Base-by-base conservation (phyloP, 352 stramenopile genomes). In the Phytophthora brassicae region DNA sequence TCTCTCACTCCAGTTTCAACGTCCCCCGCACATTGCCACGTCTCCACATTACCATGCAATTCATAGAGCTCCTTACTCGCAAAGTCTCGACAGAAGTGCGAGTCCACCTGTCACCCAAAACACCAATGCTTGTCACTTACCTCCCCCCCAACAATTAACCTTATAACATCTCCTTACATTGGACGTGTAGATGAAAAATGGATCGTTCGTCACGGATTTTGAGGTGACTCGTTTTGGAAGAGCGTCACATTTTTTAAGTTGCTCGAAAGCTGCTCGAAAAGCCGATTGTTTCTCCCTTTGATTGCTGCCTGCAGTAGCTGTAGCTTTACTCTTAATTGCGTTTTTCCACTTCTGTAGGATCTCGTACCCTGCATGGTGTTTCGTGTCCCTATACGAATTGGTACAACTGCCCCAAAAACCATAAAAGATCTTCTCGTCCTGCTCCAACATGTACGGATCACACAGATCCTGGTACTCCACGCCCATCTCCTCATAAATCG, bases 101-200 rank as follows among this genome's bases (percentile, higher is more conserved):
- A 87, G 51, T 98, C 92, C 20, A 95, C 86, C 86, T 94, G 14
- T 28, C 38, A 44, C 6, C 2, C 33, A 39, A n/a, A 52, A 41
- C 24, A 19, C 9, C 33, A 43, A 9, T 26, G 33, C 7, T 17
- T 57, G n/a, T 19, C 43, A 42, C 13, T 22, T 16, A 39, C 16
- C 17, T 20, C 28, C 20, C 1, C 14, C 6, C 8, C 16, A 17
- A 14, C 43, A 44, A 23, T 23, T 4, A 14, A 47, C n/a, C 33
- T n/a, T 14, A n/a, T n/a, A n/a, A n/a, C n/a, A n/a, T n/a, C n/a
- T 9, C 20, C 67, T 42, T 68, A 97, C 90, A 70, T 98, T 98
- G 6, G 86, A 96, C 1, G 90, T 98, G 72, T 96, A 98, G 63
- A 95, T 50, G 62, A 96, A 98, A 65, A 97, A 97, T 13, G 85